Conservation (phyloP, 495 filamentous ascomycete genomes). For the Hypoxylon lenormandii region DNA sequence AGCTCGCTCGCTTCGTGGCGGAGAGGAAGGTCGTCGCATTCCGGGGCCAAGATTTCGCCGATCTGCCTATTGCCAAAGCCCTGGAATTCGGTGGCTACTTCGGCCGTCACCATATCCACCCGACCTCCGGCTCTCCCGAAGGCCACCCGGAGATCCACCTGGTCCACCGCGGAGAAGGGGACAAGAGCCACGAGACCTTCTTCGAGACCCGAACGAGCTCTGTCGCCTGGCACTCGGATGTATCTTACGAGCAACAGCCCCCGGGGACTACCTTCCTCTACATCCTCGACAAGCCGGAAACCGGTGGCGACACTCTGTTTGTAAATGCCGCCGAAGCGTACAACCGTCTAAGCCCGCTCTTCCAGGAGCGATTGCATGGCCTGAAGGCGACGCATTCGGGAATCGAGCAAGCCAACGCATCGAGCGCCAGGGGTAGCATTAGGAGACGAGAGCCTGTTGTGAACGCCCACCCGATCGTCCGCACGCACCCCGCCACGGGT, state of each 20-base stretch:
- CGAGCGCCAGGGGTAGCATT: slow-evolving; percentile 67
- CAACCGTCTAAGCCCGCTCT: slow-evolving; percentile 75
- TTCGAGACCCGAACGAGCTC: slow-evolving; percentile 74
- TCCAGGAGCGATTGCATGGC: slow-evolving; percentile 79
- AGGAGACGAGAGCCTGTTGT: slow-evolving; percentile 77
- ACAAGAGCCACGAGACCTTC: slow-evolving; percentile 67
- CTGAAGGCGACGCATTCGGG: slow-evolving; percentile 82
- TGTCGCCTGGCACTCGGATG: slow-evolving; percentile 85
- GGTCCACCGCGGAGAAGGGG: slow-evolving; percentile 77
- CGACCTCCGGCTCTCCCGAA: slow-evolving; percentile 76
- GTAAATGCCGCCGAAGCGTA: slow-evolving; percentile 80
- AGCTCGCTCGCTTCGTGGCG: slow-evolving; percentile 81
- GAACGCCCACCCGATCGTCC: slow-evolving; percentile 77
- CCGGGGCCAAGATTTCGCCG: slow-evolving; percentile 80
- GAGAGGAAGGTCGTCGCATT: slow-evolving; percentile 85
- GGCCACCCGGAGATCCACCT: slow-evolving; percentile 81
- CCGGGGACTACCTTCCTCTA: slow-evolving; percentile 87
- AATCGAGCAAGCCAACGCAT: slow-evolving; percentile 74
- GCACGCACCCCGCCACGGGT: slow-evolving; percentile 84
- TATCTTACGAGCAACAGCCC: slow-evolving; percentile 85
- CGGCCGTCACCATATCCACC: slow-evolving; percentile 85
- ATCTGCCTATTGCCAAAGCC: slow-evolving; percentile 76
- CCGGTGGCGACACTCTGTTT: slow-evolving; percentile 84
- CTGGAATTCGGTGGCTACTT: slow-evolving; percentile 82
- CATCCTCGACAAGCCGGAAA: slow-evolving; percentile 77